Evolutionary conservation across 2,329 filamentous ascomycete genomes (phyloP), one percentile per base, ranked within the genome.

Genomic region (Tympanopsis confertula): DNA sequence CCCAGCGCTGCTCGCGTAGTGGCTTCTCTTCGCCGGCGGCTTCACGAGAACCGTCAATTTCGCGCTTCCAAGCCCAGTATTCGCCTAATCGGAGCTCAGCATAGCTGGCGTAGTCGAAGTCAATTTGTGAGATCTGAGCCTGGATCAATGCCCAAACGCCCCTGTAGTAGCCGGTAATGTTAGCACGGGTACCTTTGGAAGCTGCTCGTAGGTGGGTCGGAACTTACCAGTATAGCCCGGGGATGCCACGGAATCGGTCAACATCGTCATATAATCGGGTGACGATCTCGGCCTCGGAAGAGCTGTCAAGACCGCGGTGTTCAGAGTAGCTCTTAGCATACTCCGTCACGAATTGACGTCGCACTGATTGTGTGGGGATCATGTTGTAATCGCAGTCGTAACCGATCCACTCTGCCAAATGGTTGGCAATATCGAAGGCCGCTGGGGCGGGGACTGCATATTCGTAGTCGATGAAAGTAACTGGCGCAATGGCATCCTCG

Each of bases 391-490:
- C 87, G 66, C 91, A 98, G 50, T 94, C 86, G 53, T 95, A 95
- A 40, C 91, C 91, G 42, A 82, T 88, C 89, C 91, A 98, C 63
- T 98, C 91, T 35, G 91, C 87, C 55, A 98, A 94, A 66, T 98
- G 91, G 63, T 98, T 98, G 37, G 89, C 82, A 48, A 98, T 79
- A 57, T 98, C 91, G 60, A 98, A 98, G 2, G 89, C 88, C 3
- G 88, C 87, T 2, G 89, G 89, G 1, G 88, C 89, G 2, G 91
- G 88, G 4, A 86, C 91, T 13, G 88, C 87, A 59, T 98, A 98
- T 59, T 98, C 91, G 65, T 96, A 98, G 62, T 98, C 91, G 57
- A 98, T 98, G 61, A 98, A 96, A 53, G 74, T 75, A 39, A 89
- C 81, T 3, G 62, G 7, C 15, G 7, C 7, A 7, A 18, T 15